These are phyloP conservation scores for Alternaria solani DNA, from an alignment of 2,329 filamentous ascomycete genomes.

Conservation along the genomic window DNA sequence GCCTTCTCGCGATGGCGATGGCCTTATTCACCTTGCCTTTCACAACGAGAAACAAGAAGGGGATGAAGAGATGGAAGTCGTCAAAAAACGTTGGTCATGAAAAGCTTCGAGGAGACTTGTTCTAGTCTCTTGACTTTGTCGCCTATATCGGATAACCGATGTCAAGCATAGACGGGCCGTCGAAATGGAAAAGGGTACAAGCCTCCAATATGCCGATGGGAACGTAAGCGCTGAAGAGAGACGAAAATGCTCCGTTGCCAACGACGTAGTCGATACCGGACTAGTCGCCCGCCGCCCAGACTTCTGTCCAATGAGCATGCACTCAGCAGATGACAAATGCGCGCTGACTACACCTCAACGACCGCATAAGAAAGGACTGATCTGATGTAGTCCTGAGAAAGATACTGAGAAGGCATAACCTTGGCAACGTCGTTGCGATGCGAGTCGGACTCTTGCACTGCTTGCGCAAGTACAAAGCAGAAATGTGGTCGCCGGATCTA, in stretches of 20 bases:
- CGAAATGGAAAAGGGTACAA: neutral
- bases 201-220: no score
- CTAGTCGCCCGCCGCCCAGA: neutral
- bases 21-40: neutral
- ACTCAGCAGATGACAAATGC: neutral
- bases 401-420: neutral
- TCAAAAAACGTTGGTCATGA: neutral
- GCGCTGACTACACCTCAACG: neutral
- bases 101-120: neutral
- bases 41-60: neutral
- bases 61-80: neutral
- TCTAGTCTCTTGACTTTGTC: neutral
- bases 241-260: neutral
- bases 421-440: neutral
- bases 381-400: neutral
- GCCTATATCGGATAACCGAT: neutral
- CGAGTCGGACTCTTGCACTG: neutral
- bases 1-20: neutral
- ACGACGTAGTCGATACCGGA: neutral
- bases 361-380: neutral
- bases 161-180: neutral
- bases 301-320: neutral
- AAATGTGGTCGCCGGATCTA: neutral
- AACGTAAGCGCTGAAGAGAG: neutral
- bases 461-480: neutral